phyloP scores from a whole-genome alignment of 2,329 filamentous ascomycete genomes.

The Parastagonospora nodorum region DNA sequence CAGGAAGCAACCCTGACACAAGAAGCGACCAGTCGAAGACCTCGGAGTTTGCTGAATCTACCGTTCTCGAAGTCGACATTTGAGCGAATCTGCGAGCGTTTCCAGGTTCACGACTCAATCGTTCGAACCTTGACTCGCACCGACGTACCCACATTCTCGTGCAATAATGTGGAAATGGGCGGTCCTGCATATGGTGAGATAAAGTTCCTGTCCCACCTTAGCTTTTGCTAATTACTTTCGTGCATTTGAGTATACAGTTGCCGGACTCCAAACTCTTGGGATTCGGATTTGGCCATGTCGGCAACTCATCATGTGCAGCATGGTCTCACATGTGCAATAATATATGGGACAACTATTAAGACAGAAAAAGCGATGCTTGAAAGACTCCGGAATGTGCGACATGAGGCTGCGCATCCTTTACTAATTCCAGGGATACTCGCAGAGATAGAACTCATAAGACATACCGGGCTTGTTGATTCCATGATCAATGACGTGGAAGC shows the following conservation, averaged over 20 bases:
- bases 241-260: constrained; percentile 21
- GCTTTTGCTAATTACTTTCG: neutral
- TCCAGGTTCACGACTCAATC: constrained; percentile 19
- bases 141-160: constrained; percentile 17
- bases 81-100: constrained; percentile 4
- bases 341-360: constrained; percentile 14
- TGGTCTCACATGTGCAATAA: constrained; percentile 16
- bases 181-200: constrained; percentile 11
- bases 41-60: constrained; percentile 5
- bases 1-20: neutral
- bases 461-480: constrained; percentile 14
- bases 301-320: constrained; percentile 13
- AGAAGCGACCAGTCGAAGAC: neutral
- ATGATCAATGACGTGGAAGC: constrained; percentile 17
- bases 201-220: neutral
- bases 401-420: constrained; percentile 18
- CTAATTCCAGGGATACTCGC: constrained; percentile 19
- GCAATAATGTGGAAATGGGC: constrained; percentile 12
- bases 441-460: constrained; percentile 17
- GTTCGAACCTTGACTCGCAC: constrained; percentile 13
- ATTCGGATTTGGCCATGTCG: constrained; percentile 18
- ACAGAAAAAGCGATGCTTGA: constrained; percentile 13
- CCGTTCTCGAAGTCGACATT: constrained; percentile 17
- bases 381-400: constrained; percentile 5
- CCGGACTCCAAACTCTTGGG: constrained; percentile 22